A percentile compares a stretch with the other conserved stretches of the same genome.
Conservation (phyloP, 2,329 filamentous ascomycete species). For the Zymoseptoria brevis region DNA sequence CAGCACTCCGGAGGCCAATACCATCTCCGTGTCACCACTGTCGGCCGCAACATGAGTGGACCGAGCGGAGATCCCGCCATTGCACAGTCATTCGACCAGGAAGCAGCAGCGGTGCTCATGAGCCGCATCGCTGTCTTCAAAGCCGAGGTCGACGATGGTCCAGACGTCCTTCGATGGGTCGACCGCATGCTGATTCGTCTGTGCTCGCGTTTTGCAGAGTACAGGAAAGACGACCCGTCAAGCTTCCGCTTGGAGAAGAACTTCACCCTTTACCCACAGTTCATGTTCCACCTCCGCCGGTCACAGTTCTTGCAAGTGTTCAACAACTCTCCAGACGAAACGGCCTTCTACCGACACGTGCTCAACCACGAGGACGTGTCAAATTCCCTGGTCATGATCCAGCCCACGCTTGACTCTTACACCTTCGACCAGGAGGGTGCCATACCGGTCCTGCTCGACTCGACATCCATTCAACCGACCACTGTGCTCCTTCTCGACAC, state of each 20-base stretch:
- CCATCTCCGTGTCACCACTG: conserved; percentile 89
- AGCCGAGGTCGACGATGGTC: conserved; percentile 94
- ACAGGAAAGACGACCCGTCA: conserved; percentile 93
- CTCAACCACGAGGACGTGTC: conserved; percentile 94
- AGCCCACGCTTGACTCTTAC: conserved; percentile 94
- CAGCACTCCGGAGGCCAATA: conserved; percentile 95
- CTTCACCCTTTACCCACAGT: conserved; percentile 96
- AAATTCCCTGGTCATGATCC: conserved; percentile 97
- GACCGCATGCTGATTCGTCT: conserved; percentile 96
- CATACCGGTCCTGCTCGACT: conserved; percentile 89
- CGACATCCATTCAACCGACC: conserved; percentile 87
- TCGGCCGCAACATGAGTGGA: conserved; percentile 82
- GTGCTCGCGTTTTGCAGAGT: conserved; percentile 94
- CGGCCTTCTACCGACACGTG: conserved; percentile 96
- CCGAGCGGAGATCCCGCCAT: conserved; percentile 91
- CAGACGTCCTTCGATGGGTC: conserved; percentile 97
- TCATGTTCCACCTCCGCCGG: conserved; percentile 97
- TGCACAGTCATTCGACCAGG: conserved; percentile 95
- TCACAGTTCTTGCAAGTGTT: conserved; percentile 98
- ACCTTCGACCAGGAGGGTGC: conserved; percentile 92
- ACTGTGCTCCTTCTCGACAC: conserved; percentile 93
- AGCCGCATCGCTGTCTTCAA: conserved; percentile 99
- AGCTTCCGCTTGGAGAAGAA: conserved; percentile 98
- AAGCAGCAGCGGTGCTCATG: conserved; percentile 96
- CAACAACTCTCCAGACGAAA: conserved; percentile 98